A percentile compares a stretch with the other conserved stretches of the same genome.
Evolutionary conservation across 2,329 filamentous ascomycete species (phyloP).

Genomic region (Thielaviopsis punctulata): DNA sequence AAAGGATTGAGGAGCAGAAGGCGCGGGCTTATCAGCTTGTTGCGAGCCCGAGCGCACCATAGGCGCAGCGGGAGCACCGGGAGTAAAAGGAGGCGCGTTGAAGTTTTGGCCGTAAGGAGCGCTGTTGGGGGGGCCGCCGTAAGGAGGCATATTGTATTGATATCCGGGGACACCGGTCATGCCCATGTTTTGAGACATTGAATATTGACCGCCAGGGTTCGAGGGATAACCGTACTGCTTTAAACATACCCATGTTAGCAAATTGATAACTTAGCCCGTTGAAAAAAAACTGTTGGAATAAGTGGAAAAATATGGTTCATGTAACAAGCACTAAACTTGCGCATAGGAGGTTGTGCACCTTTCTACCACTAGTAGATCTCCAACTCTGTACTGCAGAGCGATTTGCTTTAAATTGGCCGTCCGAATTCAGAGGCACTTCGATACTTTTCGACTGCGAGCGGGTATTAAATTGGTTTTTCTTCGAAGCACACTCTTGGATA

Average conservation of each 20-base stretch:
- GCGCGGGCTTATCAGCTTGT: constrained; percentile 35
- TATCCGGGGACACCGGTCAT: constrained; percentile 27
- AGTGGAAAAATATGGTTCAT: neutral
- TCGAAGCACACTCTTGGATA: neutral
- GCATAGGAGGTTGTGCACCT: neutral
- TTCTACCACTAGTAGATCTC: neutral
- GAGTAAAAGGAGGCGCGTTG: constrained; percentile 9
- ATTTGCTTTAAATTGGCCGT: neutral
- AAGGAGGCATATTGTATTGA: constrained; percentile 28
- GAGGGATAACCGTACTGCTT: constrained; percentile 6
- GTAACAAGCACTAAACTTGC: neutral
- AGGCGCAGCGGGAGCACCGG: constrained; percentile 30
- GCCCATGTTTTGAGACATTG: constrained; percentile 14
- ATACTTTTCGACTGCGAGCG: too few relatives aligned
- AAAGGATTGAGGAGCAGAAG: constrained; percentile 46
- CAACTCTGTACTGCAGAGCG: neutral
- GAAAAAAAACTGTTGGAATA: neutral
- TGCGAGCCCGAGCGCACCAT: constrained; percentile 74
- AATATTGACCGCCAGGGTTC: constrained; percentile 1
- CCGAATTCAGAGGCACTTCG: neutral
- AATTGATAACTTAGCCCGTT: neutral
- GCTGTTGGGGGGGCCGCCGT: constrained; percentile 28
- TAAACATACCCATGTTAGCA: neutral
- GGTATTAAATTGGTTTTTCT: neutral
- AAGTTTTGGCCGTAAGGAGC: constrained; percentile 20